Conservation (phyloP, 352 stramenopile species). For the Phytophthora quininea region DNA sequence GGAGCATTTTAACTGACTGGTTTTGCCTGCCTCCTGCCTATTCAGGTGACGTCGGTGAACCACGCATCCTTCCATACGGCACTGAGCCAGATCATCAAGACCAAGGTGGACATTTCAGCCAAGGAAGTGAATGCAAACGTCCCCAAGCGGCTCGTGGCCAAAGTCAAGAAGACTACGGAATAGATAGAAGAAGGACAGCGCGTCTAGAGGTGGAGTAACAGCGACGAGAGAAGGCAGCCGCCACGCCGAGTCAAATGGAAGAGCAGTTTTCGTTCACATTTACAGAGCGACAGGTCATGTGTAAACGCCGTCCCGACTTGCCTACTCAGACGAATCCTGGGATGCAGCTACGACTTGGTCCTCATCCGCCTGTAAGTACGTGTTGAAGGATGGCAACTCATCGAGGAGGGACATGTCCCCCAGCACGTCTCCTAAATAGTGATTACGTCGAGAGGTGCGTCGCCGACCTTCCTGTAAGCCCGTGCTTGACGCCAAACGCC, state of each 20-base stretch:
- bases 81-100: slow-evolving; percentile 77
- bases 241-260: slow-evolving; percentile 19
- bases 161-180: slow-evolving; percentile 71
- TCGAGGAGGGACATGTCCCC: slow-evolving; percentile 72
- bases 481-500: slow-evolving; percentile 53
- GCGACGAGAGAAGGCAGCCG: neutral
- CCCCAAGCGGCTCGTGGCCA: slow-evolving; percentile 46
- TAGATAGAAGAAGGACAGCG: slow-evolving; percentile 42
- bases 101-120: slow-evolving; percentile 48
- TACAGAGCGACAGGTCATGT: slow-evolving; percentile 32
- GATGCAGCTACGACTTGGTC: slow-evolving; percentile 67
- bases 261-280: slow-evolving; percentile 15
- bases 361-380: slow-evolving; percentile 37
- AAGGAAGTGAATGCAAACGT: slow-evolving; percentile 35
- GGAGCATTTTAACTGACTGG: slow-evolving; percentile 5
- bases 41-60: slow-evolving; percentile 59
- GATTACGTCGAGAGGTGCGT: slow-evolving; percentile 68
- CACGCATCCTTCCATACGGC: slow-evolving; percentile 73
- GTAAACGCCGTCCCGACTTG: slow-evolving; percentile 9
- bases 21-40: neutral
- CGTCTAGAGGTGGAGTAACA: slow-evolving; percentile 27
- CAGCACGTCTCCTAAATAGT: slow-evolving; percentile 81
- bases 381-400: slow-evolving; percentile 56
- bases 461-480: slow-evolving; percentile 63
- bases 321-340: slow-evolving; percentile 33